phyloP scores from a whole-genome alignment of 495 filamentous ascomycete species.

The Penicillium ochrochloron region DNA sequence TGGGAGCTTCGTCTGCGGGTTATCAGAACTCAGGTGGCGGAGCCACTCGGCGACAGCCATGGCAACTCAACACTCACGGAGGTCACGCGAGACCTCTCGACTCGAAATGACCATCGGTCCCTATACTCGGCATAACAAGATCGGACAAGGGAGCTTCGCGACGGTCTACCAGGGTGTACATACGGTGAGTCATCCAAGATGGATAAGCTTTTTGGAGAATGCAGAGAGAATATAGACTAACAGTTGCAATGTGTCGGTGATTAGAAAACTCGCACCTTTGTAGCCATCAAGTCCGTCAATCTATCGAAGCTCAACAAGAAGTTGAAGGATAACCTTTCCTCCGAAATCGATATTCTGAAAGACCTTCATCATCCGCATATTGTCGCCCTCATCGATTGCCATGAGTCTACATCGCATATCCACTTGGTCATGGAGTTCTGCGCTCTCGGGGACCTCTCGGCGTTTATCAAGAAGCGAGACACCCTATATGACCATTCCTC shows the following conservation, averaged over 20 bases:
- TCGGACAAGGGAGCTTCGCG: slow-evolving; percentile 95
- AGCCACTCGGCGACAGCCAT: slow-evolving; percentile 36
- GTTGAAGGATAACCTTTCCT: slow-evolving; percentile 91
- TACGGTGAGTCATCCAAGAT: slow-evolving; percentile 63
- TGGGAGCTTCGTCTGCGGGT: slow-evolving; percentile 17
- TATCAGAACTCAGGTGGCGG: slow-evolving; percentile 17
- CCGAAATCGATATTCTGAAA: slow-evolving; percentile 93
- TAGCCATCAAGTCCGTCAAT: slow-evolving; percentile 96
- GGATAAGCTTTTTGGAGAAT: not conserved
- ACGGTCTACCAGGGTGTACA: slow-evolving; percentile 87
- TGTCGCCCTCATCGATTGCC: slow-evolving; percentile 90
- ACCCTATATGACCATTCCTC: slow-evolving; percentile 73
- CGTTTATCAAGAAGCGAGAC: slow-evolving; percentile 93
- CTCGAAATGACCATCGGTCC: slow-evolving; percentile 72
- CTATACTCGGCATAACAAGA: slow-evolving; percentile 79
- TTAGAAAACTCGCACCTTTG: slow-evolving; percentile 66
- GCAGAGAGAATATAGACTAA: slow-evolving; percentile 39
- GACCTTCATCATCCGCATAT: slow-evolving; percentile 94
- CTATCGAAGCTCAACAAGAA: slow-evolving; percentile 88
- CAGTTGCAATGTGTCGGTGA: slow-evolving; percentile 19
- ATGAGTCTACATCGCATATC: slow-evolving; percentile 83
- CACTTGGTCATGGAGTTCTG: slow-evolving; percentile 99
- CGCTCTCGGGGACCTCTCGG: slow-evolving; percentile 87
- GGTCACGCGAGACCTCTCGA: slow-evolving; percentile 46
- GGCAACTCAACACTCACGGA: slow-evolving; percentile 48